Evolutionary conservation across 169 alveolate species (phyloP), one percentile per base, ranked within the genome.

Genomic region (Eimeria necatrix): DNA sequence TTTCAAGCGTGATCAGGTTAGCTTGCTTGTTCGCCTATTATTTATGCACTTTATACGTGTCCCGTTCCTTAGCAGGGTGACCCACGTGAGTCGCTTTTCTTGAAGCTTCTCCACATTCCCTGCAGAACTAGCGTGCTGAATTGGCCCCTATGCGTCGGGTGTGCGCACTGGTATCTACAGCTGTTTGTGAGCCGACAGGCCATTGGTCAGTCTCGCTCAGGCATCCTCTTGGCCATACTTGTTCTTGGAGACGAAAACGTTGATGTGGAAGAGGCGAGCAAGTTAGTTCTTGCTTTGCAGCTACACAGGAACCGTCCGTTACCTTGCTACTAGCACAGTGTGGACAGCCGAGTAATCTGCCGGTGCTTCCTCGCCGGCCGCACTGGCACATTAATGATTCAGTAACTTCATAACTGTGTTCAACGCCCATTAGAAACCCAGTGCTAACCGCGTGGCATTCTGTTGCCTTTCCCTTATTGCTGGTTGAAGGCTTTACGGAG

Each of bases 181-280:
- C 86, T 91, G 91, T 91, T 91, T 49, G 87, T 91, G 73, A 83
- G 84, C 91, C 53, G 41, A 46, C 68, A 81, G 9, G 64, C 68
- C 53, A 60, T 68, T 26, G 91, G 74, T 24, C 56, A 22, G 32
- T n/a, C 91, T 26, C 32, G 71, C 83, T 46, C 81, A 49, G 95
- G 91, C 3, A 12, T 68, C 20, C 95, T 74, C 24, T 74, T 91
- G 70, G 95, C 95, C 53, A 61, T 91, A 59, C 91, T 91, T 26
- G 95, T 91, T 46, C n/a, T 91, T 83, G 95, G 95, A 60, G 95
- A 91, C 49, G 95, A 91, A 46, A 41, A 74, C 22, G 91, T 74
- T 60, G 91, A 76, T 56, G 51, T 91, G 51, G 95, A 91, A n/a
- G 95, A 91, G 48, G 95, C 95, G 22, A 91, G 95, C 95, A 91